These are phyloP conservation scores for sunflower (Helianthus annuus) DNA, from an alignment of 129 eudicot genomes.

Conservation along the genomic window DNA sequence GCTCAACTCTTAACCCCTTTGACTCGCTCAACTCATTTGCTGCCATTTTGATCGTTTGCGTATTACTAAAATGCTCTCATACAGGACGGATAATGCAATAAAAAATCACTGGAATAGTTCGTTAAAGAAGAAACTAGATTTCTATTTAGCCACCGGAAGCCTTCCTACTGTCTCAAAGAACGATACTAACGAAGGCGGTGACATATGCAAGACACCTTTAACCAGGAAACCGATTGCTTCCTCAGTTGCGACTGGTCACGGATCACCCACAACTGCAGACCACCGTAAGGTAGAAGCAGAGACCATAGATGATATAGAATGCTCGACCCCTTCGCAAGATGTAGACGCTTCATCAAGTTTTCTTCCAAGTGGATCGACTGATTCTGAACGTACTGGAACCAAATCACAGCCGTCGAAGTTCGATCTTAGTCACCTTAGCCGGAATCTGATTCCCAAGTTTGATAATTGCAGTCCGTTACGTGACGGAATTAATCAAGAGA, in stretches of 20 bases:
- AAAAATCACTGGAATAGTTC: conserved; percentile 99
- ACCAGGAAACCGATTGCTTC: conserved; percentile 31
- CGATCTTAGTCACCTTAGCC: conserved; percentile 37
- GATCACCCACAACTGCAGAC: conserved; percentile 52
- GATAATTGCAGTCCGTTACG: conserved; percentile 36
- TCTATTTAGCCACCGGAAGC: conserved; percentile 73
- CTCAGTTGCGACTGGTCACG: conserved; percentile 43
- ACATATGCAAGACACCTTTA: conserved; percentile 37
- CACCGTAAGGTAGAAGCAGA: conserved; percentile 47
- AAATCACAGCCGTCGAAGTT: conserved; percentile 37
- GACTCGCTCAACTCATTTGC: not conserved
- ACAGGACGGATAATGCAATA: conserved; percentile 95
- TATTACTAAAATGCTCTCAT: conserved; percentile 16
- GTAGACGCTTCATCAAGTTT: conserved; percentile 40
- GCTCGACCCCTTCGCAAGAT: conserved; percentile 47
- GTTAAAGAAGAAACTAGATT: conserved; percentile 81
- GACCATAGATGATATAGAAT: conserved; percentile 43
- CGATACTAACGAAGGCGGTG: conserved; percentile 34
- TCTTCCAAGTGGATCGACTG: conserved; percentile 53
- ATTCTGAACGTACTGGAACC: conserved; percentile 34
- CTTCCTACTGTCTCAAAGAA: conserved; percentile 65
- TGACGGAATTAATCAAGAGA: conserved; percentile 34
- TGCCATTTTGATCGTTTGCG: not conserved
- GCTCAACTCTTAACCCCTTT: not conserved
- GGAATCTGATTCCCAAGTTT: conserved; percentile 34